phyloP scores from a whole-genome alignment of 441 rosid species.

The Capsella rubella region DNA sequence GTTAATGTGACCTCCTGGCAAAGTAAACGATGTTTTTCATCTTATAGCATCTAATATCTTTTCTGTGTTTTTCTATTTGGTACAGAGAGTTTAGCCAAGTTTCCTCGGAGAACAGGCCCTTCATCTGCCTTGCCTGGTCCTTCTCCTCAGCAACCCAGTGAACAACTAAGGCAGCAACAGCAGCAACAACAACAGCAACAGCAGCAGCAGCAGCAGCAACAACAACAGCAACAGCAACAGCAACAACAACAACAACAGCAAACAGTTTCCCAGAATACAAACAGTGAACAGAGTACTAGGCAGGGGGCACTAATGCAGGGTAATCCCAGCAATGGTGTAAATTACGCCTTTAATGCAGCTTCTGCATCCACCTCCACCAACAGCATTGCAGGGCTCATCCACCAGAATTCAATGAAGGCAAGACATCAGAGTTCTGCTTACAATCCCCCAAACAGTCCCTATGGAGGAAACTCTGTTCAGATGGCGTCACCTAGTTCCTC shows the following conservation, averaged over 20 bases:
- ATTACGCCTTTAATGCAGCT: conserved; percentile 63
- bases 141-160: conserved; percentile 71
- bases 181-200: not conserved
- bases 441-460: conserved; percentile 78
- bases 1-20: conserved; percentile 34
- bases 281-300: conserved; percentile 59
- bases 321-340: conserved; percentile 63
- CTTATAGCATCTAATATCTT: not conserved
- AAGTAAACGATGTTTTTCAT: not conserved
- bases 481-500: conserved; percentile 85
- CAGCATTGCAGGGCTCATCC: conserved; percentile 83
- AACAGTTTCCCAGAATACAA: conserved; percentile 57
- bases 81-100: conserved; percentile 94
- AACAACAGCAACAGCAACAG: conserved; percentile 52
- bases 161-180: conserved; percentile 62
- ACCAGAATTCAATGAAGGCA: conserved; percentile 88
- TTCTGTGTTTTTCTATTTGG: conserved; percentile 8
- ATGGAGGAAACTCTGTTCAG: conserved; percentile 79
- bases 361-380: conserved; percentile 74
- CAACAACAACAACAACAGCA: conserved; percentile 66
- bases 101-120: conserved; percentile 75
- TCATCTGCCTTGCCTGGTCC: conserved; percentile 63
- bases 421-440: conserved; percentile 79
- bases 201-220: conserved; percentile 21
- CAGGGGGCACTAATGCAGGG: conserved; percentile 60